Evolutionary conservation across 1,284 basidiomycete genomes (phyloP).

Genomic region (Ceratobasidium papillatum): DNA sequence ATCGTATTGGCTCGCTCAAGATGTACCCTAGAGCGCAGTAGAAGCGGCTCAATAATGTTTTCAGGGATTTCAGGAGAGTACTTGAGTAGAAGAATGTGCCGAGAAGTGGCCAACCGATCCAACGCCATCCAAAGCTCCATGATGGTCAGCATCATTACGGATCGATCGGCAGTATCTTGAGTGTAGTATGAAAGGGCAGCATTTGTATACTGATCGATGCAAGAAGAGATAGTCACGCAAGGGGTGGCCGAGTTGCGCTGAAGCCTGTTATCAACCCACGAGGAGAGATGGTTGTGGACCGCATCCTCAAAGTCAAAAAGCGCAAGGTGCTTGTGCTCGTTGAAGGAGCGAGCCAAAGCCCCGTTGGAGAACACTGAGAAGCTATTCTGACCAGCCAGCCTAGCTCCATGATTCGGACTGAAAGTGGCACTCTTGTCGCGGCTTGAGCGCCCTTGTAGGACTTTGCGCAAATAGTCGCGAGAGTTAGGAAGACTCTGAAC

Average conservation of each 20-base stretch:
- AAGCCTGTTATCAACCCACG: neutral
- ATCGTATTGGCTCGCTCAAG: constrained; percentile 50
- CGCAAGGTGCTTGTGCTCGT: neutral
- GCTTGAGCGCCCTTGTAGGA: neutral
- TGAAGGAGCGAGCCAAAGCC: neutral
- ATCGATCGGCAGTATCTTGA: constrained; percentile 45
- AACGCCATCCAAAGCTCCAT: constrained; percentile 50
- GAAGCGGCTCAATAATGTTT: constrained; percentile 53
- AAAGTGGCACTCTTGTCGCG: neutral
- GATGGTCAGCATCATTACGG: constrained; percentile 56
- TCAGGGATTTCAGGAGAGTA: constrained; percentile 59
- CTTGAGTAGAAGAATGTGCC: constrained; percentile 53
- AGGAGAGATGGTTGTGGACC: neutral
- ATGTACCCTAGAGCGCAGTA: constrained; percentile 52
- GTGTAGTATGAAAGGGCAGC: neutral
- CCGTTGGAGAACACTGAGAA: neutral
- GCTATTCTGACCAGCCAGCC: neutral
- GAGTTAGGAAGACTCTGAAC: constrained; percentile 51
- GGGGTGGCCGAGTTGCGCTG: neutral
- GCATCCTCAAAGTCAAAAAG: constrained; percentile 34
- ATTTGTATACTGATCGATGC: constrained; percentile 9
- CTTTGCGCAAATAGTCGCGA: constrained; percentile 47
- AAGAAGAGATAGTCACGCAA: neutral
- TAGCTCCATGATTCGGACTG: neutral
- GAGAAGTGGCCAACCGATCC: constrained; percentile 53